A percentile compares a stretch with the other conserved stretches of the same genome.
Conservation (phyloP, 306 rosid species). For the Mucuna pruriens region DNA sequence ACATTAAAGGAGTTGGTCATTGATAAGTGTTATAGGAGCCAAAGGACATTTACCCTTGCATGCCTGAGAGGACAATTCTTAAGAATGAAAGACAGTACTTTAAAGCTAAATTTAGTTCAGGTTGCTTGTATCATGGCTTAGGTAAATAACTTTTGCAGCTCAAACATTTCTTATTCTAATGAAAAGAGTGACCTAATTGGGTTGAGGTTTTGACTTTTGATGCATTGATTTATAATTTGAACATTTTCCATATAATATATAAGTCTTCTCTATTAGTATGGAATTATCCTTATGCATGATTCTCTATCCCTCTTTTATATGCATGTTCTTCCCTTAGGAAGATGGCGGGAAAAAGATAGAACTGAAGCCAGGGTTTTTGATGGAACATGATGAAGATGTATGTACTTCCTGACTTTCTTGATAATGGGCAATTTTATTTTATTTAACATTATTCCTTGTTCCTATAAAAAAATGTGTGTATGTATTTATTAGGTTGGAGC, state of each 20-base stretch:
- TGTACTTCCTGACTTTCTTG: slow-evolving; percentile 39
- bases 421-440: neutral
- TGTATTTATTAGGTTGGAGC: slow-evolving; percentile 81
- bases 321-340: slow-evolving; percentile 55
- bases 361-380: slow-evolving; percentile 89
- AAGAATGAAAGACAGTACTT: neutral
- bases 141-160: neutral
- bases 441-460: neutral
- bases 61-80: neutral
- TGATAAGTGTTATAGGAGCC: neutral
- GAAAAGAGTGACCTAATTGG: neutral
- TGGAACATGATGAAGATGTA: slow-evolving; percentile 95
- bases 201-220: slow-evolving; percentile 2
- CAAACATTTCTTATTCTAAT: slow-evolving; percentile 13
- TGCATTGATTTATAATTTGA: neutral
- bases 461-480: slow-evolving; percentile 33
- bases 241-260: neutral
- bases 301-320: neutral
- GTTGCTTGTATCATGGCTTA: neutral
- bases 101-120: neutral
- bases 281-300: slow-evolving; percentile 1
- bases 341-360: slow-evolving; percentile 95
- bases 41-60: neutral
- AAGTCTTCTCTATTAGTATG: neutral
- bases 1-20: neutral